Evolutionary conservation across 1,139 yeast species (phyloP).

Genomic region (Lodderomyces metapsilosis): DNA sequence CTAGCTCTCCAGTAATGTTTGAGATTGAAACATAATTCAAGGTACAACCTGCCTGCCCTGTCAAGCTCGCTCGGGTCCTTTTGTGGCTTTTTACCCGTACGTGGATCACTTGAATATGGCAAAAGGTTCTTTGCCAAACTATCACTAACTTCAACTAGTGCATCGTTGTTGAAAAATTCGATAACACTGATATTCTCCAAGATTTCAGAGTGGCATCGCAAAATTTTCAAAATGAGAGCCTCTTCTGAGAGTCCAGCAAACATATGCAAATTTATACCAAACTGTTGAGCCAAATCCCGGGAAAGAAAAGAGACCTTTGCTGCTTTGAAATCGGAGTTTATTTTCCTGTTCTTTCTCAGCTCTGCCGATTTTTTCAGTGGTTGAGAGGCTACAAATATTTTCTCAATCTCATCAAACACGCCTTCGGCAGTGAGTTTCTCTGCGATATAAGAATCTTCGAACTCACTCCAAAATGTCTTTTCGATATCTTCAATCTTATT

Average conservation of each 20-base stretch:
- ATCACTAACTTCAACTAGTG: constrained; percentile 68
- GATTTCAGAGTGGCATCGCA: constrained; percentile 71
- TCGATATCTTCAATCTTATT: constrained; percentile 71
- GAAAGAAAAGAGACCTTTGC: constrained; percentile 64
- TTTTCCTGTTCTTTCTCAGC: constrained; percentile 34
- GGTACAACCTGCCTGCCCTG: constrained; percentile 75
- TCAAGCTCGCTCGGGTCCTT: constrained; percentile 65
- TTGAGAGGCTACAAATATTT: constrained; percentile 58
- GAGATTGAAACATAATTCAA: constrained; percentile 76
- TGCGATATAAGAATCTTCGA: constrained; percentile 46
- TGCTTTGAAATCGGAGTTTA: constrained; percentile 18
- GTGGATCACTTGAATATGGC: constrained; percentile 66
- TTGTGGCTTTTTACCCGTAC: constrained; percentile 40
- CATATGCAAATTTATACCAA: constrained; percentile 89
- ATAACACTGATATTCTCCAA: constrained; percentile 67
- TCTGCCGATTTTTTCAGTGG: constrained; percentile 36
- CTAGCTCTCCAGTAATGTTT: constrained; percentile 84
- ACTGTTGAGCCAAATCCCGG: constrained; percentile 77
- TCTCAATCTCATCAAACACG: constrained; percentile 73
- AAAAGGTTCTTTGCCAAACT: constrained; percentile 62
- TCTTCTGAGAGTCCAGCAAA: constrained; percentile 63
- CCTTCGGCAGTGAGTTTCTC: constrained; percentile 66
- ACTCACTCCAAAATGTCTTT: constrained; percentile 79
- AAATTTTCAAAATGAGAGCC: constrained; percentile 61
- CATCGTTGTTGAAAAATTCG: constrained; percentile 78